Evolutionary conservation across 1,284 basidiomycete genomes (phyloP).

Genomic region (Violaceomyces palustris): DNA sequence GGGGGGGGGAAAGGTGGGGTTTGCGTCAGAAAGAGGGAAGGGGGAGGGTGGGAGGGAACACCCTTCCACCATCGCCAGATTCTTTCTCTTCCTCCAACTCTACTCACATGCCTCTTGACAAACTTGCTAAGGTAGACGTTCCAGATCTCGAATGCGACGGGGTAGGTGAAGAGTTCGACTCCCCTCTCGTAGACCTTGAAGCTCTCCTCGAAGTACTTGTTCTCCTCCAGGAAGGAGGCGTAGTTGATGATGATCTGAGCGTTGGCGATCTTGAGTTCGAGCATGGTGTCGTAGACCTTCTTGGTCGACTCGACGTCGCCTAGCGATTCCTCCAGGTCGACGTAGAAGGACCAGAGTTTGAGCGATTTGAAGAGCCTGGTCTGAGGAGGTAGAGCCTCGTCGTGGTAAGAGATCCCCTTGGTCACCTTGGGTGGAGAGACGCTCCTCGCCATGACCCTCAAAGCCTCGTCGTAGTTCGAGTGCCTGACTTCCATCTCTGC

Average conservation of each 20-base stretch:
- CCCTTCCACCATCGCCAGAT: too few relatives aligned
- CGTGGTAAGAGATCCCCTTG: conserved; percentile 82
- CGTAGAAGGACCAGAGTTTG: conserved; percentile 98
- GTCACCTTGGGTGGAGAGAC: conserved; percentile 73
- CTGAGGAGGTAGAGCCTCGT: conserved; percentile 86
- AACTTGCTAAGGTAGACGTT: conserved; percentile 98
- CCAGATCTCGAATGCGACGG: conserved; percentile 97
- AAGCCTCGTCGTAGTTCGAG: conserved; percentile 92
- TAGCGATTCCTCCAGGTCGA: conserved; percentile 93
- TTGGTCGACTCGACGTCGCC: conserved; percentile 89
- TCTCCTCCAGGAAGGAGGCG: conserved; percentile 92
- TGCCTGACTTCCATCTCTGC: conserved; percentile 95
- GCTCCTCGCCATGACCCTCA: conserved; percentile 92
- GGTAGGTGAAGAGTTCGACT: conserved; percentile 94
- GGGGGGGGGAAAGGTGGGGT: not conserved
- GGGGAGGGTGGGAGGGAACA: too few relatives aligned
- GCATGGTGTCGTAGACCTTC: conserved; percentile 89
- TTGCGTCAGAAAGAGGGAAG: too few relatives aligned
- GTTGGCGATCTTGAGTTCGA: conserved; percentile 97
- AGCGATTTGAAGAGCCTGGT: conserved; percentile 90
- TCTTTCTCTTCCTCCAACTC: too few relatives aligned
- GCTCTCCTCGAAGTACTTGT: conserved; percentile 95
- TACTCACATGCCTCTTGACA: conserved; percentile 92
- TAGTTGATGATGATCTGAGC: conserved; percentile 92
- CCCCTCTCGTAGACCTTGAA: conserved; percentile 99